A percentile compares a stretch with the other conserved stretches of the same genome.
phyloP scores from a whole-genome alignment of 371 early-diverging fungal genomes.

The Massospora cicadina region DNA sequence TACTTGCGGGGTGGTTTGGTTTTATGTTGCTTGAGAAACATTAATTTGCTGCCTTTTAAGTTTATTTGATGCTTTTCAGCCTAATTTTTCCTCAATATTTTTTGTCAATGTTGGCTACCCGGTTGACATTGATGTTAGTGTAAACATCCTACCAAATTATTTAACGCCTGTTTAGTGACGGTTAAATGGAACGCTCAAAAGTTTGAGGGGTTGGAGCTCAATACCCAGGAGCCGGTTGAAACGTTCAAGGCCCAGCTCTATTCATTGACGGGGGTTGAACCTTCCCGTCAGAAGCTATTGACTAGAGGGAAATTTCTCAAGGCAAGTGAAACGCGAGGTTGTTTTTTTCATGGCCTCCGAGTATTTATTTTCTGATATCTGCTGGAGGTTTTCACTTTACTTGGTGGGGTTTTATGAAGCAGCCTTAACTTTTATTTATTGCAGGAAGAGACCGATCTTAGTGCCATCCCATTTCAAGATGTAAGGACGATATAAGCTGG shows the following conservation, averaged over 20 bases:
- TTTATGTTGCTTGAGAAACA: no score
- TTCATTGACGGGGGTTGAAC: slow-evolving; percentile 81
- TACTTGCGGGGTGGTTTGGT: no score
- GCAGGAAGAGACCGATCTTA: slow-evolving; percentile 58
- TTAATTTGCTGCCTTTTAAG: no score
- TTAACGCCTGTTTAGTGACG: slow-evolving; percentile 28
- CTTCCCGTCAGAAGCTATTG: slow-evolving; percentile 86
- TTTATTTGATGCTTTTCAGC: no score
- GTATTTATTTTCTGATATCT: no score
- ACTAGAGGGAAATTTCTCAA: slow-evolving; percentile 88
- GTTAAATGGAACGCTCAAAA: slow-evolving; percentile 88
- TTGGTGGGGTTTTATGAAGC: no score
- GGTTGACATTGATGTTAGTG: no score
- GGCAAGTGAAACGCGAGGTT: slow-evolving; percentile 21
- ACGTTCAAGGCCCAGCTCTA: slow-evolving; percentile 82
- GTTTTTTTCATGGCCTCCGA: neutral
- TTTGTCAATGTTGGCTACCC: no score
- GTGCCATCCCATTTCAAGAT: slow-evolving; percentile 2
- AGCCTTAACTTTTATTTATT: no score
- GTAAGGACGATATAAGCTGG: neutral
- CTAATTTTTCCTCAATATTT: no score
- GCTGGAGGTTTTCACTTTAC: no score
- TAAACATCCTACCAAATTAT: no score
- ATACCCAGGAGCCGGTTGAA: slow-evolving; percentile 52
- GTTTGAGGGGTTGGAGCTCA: slow-evolving; percentile 63